phyloP scores from a whole-genome alignment of 140 eudicot species.

The Senecio squalidus region DNA sequence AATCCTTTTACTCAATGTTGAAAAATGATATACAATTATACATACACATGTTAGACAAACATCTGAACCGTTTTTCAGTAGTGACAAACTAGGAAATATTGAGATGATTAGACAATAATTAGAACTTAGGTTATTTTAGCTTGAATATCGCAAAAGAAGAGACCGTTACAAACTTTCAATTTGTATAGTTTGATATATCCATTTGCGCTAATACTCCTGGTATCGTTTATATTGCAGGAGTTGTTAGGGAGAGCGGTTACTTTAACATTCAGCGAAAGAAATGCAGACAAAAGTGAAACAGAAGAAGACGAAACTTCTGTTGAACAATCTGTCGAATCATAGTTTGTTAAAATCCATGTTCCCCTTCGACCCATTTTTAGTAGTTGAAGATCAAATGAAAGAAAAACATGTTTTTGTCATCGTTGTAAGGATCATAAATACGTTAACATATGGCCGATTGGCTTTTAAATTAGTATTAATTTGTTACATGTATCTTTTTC shows the following conservation, averaged over 20 bases:
- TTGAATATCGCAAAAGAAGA: not conserved
- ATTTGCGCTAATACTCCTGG: not conserved
- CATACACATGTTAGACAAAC: no score
- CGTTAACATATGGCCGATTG: no score
- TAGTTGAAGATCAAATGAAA: conserved; percentile 12
- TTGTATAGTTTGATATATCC: not conserved
- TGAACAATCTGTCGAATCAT: conserved; percentile 19
- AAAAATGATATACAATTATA: no score
- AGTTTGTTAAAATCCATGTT: conserved; percentile 1
- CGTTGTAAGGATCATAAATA: not conserved
- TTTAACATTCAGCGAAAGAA: conserved; percentile 39
- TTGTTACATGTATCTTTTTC: no score
- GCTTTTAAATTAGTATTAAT: no score
- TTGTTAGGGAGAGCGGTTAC: conserved; percentile 62
- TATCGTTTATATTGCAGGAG: conserved; percentile 41
- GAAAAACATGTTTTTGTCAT: not conserved
- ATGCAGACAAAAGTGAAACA: conserved; percentile 26
- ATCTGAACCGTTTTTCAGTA: not conserved
- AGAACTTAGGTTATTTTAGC: not conserved
- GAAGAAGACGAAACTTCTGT: conserved; percentile 17
- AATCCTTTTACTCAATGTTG: not conserved
- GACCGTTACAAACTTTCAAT: not conserved
- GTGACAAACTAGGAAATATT: not conserved
- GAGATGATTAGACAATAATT: not conserved
- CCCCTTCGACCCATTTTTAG: not conserved